Evolutionary conservation across 331 rosid species (phyloP), one percentile per base, ranked within the genome.

Genomic region (Acacia concinna): DNA sequence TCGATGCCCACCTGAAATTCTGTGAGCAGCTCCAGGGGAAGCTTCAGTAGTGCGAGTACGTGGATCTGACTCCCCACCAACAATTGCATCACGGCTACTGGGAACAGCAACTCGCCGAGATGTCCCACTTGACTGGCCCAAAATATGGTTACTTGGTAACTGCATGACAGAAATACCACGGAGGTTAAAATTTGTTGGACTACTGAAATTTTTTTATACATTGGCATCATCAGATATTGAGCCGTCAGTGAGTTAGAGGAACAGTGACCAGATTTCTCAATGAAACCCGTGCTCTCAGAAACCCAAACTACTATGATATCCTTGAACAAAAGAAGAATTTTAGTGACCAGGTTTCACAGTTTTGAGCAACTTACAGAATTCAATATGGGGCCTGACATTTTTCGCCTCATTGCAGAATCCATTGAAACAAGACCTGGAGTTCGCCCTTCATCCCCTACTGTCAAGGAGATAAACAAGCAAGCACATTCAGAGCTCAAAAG

Each of bases 81-180:
- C 78, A 76, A 87, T 87, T 57, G 94, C 92, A 12, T 94, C 98
- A 1, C 96, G 96, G 78, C 96, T 90, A 88, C 96, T 52, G 57
- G 98, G 90, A 79, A 86, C 94, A 80, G 96, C 97, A 47, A 86
- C 97, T 57, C 99, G 97, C 87, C 97, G 89, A 20, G 97, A 85
- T 70, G 97, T 87, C 71, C 97, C 99, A 80, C 96, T 86, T 14
- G 99, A 85, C 76, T 91, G 92, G 71, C 97, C 97, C 85, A 89
- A 67, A 13, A 81, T 78, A 78, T 86, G 90, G 80, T 92, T 72
- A 47, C 82, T 77, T 64, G 90, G 64, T 70, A 86, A 74, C 99
- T 96, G 93, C 93, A 84, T 37, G 71, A 68, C 65, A 59, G 38
- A 81, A 18, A 84, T 40, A 85, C 68, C 37, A 82, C 52, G 73